Conservation (phyloP, 2,329 filamentous ascomycete species). For the Anisogramma anomala region DNA sequence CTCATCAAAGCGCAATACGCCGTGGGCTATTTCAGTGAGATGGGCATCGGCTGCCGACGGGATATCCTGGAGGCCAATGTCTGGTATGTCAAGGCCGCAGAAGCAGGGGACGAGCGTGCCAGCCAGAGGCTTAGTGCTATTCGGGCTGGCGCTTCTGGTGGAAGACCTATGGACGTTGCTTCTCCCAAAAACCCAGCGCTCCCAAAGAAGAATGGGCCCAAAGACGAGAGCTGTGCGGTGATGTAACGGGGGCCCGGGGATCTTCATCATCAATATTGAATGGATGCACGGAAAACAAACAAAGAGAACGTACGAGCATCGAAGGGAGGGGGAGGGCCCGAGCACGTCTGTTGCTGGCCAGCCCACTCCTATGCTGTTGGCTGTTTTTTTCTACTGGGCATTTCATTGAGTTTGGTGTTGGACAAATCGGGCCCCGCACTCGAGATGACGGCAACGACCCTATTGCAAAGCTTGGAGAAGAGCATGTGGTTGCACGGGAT, state of each 20-base stretch:
- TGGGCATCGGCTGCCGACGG: slow-evolving; percentile 89
- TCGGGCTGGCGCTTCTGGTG: slow-evolving; percentile 60
- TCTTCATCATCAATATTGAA: background rate
- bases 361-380: background rate
- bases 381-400: background rate
- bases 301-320: background rate
- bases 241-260: slow-evolving; percentile 33
- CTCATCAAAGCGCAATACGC: slow-evolving; percentile 77
- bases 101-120: slow-evolving; percentile 80
- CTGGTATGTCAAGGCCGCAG: slow-evolving; percentile 94
- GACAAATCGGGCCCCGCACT: slow-evolving; percentile 2
- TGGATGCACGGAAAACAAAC: background rate
- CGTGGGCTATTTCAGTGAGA: slow-evolving; percentile 93
- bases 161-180: slow-evolving; percentile 44
- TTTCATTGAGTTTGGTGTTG: slow-evolving; percentile 6
- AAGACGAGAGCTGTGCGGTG: slow-evolving; percentile 44
- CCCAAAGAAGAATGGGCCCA: slow-evolving; percentile 37
- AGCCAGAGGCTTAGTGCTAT: slow-evolving; percentile 81
- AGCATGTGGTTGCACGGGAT: slow-evolving; percentile 1
- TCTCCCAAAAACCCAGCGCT: slow-evolving; percentile 32
- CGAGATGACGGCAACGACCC: background rate
- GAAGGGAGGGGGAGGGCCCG: too few relatives aligned
- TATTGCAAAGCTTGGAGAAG: slow-evolving; percentile 13
- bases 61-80: slow-evolving; percentile 96
- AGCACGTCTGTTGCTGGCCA: too few relatives aligned